phyloP scores from a whole-genome alignment of 345 rosid species.

The Euclidium syriacum region DNA sequence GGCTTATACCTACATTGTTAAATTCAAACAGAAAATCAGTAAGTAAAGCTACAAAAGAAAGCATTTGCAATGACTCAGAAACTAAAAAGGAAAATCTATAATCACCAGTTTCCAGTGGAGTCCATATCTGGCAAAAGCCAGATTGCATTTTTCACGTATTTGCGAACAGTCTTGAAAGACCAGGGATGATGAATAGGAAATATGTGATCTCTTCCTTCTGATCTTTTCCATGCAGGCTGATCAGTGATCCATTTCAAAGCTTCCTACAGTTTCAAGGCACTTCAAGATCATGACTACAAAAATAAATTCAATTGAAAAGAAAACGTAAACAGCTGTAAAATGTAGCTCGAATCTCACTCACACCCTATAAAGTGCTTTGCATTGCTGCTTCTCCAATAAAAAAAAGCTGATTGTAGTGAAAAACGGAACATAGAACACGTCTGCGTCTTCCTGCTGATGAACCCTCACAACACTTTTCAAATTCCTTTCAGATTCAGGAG shows the following conservation, averaged over 20 bases:
- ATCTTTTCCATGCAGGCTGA: constrained; percentile 87
- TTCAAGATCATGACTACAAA: neutral
- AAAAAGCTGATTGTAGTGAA: constrained; percentile 86
- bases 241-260: constrained; percentile 85
- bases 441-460: constrained; percentile 65
- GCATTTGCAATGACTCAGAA: neutral
- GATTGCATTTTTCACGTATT: constrained; percentile 65
- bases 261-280: constrained; percentile 48
- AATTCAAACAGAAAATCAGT: constrained; percentile 3
- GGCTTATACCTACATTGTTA: constrained; percentile 68
- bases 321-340: neutral
- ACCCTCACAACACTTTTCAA: constrained; percentile 74
- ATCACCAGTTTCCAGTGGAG: constrained; percentile 83
- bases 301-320: neutral
- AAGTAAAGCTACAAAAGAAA: neutral
- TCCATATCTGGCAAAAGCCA: constrained; percentile 95
- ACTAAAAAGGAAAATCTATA: constrained; percentile 7
- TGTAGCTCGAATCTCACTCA: constrained; percentile 53
- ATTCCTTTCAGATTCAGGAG: constrained; percentile 62
- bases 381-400: constrained; percentile 79
- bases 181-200: constrained; percentile 94
- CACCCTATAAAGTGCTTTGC: constrained; percentile 98
- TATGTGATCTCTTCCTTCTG: constrained; percentile 83
- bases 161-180: constrained; percentile 87
- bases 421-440: constrained; percentile 71